These are phyloP conservation scores for Bothriochloa decipiens DNA, from an alignment of 176 grass and related monocot genomes.

Conservation along the genomic window DNA sequence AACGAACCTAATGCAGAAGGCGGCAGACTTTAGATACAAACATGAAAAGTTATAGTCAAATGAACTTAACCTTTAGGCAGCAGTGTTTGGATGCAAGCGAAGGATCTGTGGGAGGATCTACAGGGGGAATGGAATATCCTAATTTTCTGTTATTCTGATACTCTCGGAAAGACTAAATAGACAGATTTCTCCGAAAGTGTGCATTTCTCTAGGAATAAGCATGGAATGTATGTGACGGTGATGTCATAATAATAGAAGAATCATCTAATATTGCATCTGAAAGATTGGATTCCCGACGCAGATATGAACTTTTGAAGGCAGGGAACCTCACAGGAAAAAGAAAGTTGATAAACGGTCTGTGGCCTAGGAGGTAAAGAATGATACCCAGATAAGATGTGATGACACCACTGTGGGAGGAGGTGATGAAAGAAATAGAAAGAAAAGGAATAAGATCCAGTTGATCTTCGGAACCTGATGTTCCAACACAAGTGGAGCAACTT, in stretches of 20 bases:
- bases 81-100: not conserved
- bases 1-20: slow-evolving; percentile 12
- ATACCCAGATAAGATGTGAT: slow-evolving; percentile 50
- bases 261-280: slow-evolving; percentile 30
- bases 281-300: slow-evolving; percentile 40
- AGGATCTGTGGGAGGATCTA: slow-evolving; percentile 2
- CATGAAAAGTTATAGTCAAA: not conserved
- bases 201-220: not conserved
- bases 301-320: slow-evolving; percentile 37
- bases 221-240: slow-evolving; percentile 26
- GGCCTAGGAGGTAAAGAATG: slow-evolving; percentile 54
- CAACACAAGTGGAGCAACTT: slow-evolving; percentile 5
- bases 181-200: slow-evolving; percentile 7
- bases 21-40: not conserved
- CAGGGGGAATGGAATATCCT: not conserved
- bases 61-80: not conserved
- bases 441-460: slow-evolving; percentile 47
- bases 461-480: slow-evolving; percentile 13
- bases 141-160: slow-evolving; percentile 15
- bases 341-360: slow-evolving; percentile 44
- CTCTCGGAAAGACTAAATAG: not conserved
- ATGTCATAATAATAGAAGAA: slow-evolving; percentile 47
- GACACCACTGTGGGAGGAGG: slow-evolving; percentile 37
- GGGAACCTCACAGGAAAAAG: slow-evolving; percentile 40
- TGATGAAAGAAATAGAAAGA: slow-evolving; percentile 20